Percentiles rank a stretch among this genome's conserved stretches.
phyloP scores from a whole-genome alignment of 164 flowering plant genomes.

The Taxillus chinensis region DNA sequence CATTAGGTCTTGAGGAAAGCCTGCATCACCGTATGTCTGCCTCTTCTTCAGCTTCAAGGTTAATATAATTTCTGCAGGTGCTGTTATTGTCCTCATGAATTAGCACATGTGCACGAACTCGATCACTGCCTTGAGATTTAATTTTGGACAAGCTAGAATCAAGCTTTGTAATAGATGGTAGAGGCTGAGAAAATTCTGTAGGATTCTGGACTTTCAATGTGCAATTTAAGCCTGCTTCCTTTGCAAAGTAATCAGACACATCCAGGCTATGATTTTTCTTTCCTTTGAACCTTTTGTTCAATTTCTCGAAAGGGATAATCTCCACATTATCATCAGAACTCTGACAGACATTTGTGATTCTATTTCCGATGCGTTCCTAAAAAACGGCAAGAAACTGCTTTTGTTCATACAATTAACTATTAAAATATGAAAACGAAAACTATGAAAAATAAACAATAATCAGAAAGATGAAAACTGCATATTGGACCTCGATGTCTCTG shows the following conservation, averaged over 20 bases:
- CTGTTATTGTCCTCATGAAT: slow-evolving; percentile 14
- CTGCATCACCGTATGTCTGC: slow-evolving; percentile 35
- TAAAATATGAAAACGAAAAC: not conserved
- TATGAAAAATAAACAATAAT: not conserved
- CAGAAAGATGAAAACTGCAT: not conserved
- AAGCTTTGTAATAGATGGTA: slow-evolving; percentile 10
- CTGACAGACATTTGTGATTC: slow-evolving; percentile 9
- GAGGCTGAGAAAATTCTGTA: slow-evolving; percentile 8
- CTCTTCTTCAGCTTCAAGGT: slow-evolving; percentile 23
- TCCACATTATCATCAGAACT: slow-evolving; percentile 19
- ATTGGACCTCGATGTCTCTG: slow-evolving; percentile 49
- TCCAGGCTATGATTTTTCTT: slow-evolving; percentile 21
- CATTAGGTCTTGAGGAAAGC: not conserved
- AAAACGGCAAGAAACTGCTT: slow-evolving; percentile 7
- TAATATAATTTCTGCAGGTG: slow-evolving; percentile 23
- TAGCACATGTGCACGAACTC: slow-evolving; percentile 10
- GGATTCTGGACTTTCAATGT: slow-evolving; percentile 10
- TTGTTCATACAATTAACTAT: not conserved
- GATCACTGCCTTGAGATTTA: slow-evolving; percentile 11
- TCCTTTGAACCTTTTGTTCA: slow-evolving; percentile 15
- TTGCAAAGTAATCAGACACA: slow-evolving; percentile 12
- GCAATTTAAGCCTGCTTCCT: slow-evolving; percentile 13
- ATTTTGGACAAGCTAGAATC: slow-evolving; percentile 12
- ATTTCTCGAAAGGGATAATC: slow-evolving; percentile 9
- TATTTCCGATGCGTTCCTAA: slow-evolving; percentile 44